Conservation (phyloP, 148 eudicot species). For the Rhododendron vialii region DNA sequence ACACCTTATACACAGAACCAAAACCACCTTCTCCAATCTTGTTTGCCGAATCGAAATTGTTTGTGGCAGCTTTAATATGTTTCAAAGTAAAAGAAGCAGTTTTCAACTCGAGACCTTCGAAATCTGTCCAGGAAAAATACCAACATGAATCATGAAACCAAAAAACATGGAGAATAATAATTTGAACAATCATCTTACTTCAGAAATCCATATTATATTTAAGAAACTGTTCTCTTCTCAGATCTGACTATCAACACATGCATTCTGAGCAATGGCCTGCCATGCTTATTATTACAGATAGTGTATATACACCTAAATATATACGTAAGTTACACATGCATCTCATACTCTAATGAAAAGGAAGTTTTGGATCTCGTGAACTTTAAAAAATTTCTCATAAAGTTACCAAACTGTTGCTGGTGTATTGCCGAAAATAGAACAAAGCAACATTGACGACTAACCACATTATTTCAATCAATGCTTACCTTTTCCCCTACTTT, state of each 20-base stretch:
- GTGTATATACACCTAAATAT: background rate
- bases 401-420: background rate
- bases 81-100: conserved; percentile 36
- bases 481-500: conserved; percentile 23
- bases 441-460: background rate
- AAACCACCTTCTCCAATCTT: conserved; percentile 68
- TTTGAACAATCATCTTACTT: background rate
- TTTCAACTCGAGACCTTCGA: conserved; percentile 36
- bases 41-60: conserved; percentile 39
- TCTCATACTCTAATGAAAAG: background rate
- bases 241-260: background rate
- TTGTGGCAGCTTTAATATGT: conserved; percentile 43
- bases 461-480: background rate
- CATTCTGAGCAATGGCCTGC: background rate
- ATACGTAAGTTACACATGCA: background rate
- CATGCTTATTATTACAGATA: background rate
- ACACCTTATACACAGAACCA: conserved; percentile 58
- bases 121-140: conserved; percentile 22
- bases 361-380: background rate
- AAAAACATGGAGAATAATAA: background rate
- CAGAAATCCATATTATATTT: background rate
- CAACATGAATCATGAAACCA: background rate
- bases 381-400: background rate
- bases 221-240: background rate
- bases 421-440: background rate